Percentiles rank a stretch among this genome's conserved stretches.
phyloP scores from a whole-genome alignment of 345 rosid genomes.

The Camelina neglecta region DNA sequence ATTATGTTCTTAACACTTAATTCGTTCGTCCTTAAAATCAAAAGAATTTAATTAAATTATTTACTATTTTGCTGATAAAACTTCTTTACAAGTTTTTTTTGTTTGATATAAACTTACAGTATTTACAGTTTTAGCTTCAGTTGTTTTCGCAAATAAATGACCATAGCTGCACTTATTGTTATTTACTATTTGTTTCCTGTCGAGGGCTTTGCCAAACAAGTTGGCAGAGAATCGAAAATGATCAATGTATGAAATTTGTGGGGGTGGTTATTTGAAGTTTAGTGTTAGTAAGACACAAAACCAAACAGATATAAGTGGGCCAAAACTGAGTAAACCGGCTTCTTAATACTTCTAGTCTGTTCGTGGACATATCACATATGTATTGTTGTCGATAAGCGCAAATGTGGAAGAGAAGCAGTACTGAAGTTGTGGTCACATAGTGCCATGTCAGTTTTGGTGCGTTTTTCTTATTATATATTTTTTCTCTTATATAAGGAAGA shows the following conservation, averaged over 20 bases:
- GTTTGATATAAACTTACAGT: too few species aligned
- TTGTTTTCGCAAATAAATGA: not conserved
- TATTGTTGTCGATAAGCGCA: constrained; percentile 47
- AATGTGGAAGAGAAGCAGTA: constrained; percentile 38
- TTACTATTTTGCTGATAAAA: too few species aligned
- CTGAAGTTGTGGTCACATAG: constrained; percentile 56
- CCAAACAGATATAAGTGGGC: constrained; percentile 25
- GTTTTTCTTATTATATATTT: constrained; percentile 27
- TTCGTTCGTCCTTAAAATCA: not conserved
- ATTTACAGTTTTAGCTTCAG: not conserved
- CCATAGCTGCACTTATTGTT: not conserved
- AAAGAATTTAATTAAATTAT: not conserved
- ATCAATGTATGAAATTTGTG: not conserved
- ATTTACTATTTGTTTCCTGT: not conserved
- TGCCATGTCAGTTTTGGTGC: constrained; percentile 49
- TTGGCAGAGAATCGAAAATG: constrained; percentile 4
- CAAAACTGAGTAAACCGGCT: constrained; percentile 24
- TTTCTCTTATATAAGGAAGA: constrained; percentile 36
- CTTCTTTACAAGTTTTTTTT: too few species aligned
- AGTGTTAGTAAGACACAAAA: not conserved
- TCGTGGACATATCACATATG: constrained; percentile 29
- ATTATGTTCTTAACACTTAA: not conserved
- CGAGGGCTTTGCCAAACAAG: not conserved
- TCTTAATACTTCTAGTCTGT: constrained; percentile 10
- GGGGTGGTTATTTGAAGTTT: constrained; percentile 9